A percentile compares a stretch with the other conserved stretches of the same genome.
Evolutionary conservation across 192 early-diverging fungal species (phyloP).

Genomic region (Podila epigama): DNA sequence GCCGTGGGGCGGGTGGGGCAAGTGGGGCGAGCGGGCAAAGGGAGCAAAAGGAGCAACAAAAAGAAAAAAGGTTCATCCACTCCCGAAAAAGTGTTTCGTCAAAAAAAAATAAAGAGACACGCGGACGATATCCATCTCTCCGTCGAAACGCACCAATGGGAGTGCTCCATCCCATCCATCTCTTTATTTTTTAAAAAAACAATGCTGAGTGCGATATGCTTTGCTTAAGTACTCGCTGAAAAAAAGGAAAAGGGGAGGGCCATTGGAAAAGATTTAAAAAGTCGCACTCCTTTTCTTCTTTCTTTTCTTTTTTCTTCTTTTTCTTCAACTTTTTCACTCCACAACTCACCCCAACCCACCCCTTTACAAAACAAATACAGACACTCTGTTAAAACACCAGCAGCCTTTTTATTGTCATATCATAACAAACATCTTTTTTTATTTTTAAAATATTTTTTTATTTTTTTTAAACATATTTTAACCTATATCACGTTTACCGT

Average conservation of each 20-base stretch:
- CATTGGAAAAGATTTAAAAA: no score
- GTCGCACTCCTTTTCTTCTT: not conserved
- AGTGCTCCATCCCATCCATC: conserved; percentile 5
- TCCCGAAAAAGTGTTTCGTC: not conserved
- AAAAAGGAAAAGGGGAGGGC: no score
- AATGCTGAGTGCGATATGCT: no score
- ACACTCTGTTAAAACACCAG: not conserved
- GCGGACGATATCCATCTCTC: no score
- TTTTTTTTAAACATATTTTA: not conserved
- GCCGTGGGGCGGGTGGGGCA: no score
- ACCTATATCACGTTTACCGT: conserved; percentile 9
- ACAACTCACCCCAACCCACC: not conserved
- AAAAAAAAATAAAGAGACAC: not conserved
- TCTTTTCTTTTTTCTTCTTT: conserved; percentile 12
- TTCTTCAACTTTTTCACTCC: conserved; percentile 23
- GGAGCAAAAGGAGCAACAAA: no score
- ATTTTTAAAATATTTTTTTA: conserved; percentile 23
- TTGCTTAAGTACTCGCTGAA: not conserved
- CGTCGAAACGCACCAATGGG: conserved; percentile 32
- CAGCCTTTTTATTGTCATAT: not conserved
- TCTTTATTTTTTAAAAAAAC: no score
- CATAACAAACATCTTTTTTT: conserved; percentile 9
- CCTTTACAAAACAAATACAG: not conserved
- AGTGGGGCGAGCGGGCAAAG: no score
- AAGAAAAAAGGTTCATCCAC: no score